Evolutionary conservation across 306 rosid species (phyloP), one percentile per base, ranked within the genome.

Genomic region (Neltuma alba): DNA sequence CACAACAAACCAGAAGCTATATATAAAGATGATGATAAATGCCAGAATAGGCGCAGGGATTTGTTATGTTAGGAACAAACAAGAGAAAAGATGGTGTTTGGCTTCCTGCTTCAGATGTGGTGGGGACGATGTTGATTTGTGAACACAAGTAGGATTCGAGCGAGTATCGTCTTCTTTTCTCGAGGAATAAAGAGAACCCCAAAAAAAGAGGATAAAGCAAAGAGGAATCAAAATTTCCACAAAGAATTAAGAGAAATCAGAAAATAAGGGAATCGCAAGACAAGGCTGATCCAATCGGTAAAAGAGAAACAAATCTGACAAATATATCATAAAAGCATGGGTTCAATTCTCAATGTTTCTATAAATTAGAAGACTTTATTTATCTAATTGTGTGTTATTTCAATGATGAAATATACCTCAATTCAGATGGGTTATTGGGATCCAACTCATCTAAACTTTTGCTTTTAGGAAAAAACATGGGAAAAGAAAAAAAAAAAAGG

Each of bases 151-250:
- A 86, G 94, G 91, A 87, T 91, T 91, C 87, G 82, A 86, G 81
- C 74, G 88, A 79, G 92, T 91, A 89, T 91, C 88, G 84, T 76
- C 89, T 81, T 91, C 89, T 87, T 93, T 92, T 89, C n/a, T 90
- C 87, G 89, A 66, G 88, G 99, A 95, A 94, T 92, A 94, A 92
- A 94, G 98, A 77, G 88, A 70, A 77, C 75, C 72, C 78, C 80
- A 18, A 1, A 66, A 69, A 42, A 25, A 14, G n/a, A n/a, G 74
- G 74, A 69, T 89, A 92, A 91, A 95, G 88, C 78, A 83, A 86
- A 87, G 82, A 85, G 90, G 28, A 34, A 88, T 72, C 91, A 89
- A 89, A 90, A 91, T 95, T 91, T 97, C 94, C 83, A 80, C 90
- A 86, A 87, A 89, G 88, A 94, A 88, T 81, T 85, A 89, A 84